phyloP scores from a whole-genome alignment of 1,284 basidiomycete genomes.

The Rhizopogon parksii region DNA sequence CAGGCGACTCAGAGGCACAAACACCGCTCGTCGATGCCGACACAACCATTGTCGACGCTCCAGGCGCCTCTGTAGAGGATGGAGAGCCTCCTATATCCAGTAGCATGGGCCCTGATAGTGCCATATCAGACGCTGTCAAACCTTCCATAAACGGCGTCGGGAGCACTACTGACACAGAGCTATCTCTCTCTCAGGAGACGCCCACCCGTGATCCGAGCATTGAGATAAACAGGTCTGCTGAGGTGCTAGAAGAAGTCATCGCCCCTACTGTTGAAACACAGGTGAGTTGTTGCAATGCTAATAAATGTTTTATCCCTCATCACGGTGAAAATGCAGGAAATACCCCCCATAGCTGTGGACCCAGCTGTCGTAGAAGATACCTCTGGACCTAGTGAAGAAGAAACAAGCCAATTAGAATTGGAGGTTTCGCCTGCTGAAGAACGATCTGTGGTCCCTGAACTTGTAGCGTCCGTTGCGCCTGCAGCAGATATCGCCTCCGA shows the following conservation, averaged over 20 bases:
- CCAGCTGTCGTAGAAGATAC: background rate
- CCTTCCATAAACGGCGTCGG: slow-evolving; percentile 7
- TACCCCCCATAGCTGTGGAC: background rate
- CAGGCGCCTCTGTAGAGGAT: background rate
- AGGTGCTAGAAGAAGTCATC: background rate
- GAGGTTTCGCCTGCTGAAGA: slow-evolving; percentile 7
- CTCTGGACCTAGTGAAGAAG: background rate
- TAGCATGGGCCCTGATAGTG: background rate
- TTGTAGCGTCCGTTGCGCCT: background rate
- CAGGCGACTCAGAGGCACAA: background rate
- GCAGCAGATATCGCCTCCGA: background rate
- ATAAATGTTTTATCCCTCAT: background rate
- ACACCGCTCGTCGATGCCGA: background rate
- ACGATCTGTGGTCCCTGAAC: background rate
- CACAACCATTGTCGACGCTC: background rate
- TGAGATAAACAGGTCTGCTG: background rate
- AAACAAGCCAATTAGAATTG: background rate
- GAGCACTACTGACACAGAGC: slow-evolving; percentile 1
- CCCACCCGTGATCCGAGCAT: background rate
- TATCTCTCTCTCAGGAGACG: slow-evolving; percentile 1
- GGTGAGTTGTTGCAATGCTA: background rate
- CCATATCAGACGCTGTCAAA: background rate
- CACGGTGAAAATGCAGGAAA: background rate
- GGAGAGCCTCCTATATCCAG: background rate
- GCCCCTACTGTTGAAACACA: background rate